Base-by-base conservation (phyloP, 331 rosid genomes). In the Malus hybrid region DNA sequence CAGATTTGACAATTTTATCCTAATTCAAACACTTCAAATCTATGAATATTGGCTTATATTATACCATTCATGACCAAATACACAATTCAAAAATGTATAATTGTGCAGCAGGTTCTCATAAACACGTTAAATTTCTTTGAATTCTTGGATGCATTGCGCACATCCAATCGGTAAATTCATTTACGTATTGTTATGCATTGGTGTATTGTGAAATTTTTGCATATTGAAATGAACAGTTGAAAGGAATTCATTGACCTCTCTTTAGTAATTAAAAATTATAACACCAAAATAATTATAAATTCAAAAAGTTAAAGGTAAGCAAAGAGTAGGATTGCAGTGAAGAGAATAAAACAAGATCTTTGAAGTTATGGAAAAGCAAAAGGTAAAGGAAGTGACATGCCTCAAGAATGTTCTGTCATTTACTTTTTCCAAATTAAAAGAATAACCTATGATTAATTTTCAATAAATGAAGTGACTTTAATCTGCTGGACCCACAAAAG, bases 311-410 rank as follows among this genome's bases (percentile, higher is more conserved):
- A 62, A 62, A 6, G 39, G 33, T 6, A 1, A 6, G 66, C 34
- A 16, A 50, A 11, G 66, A 61, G 34, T 18, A 4, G 4, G 4
- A 8, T n/a, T n/a, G 52, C 50, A 10, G 56, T 46, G 28, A 64
- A 12, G 52, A 52, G 22, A 69, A 44, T 57, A 50, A 39, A 50
- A 16, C 56, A 50, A 50, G 79, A 80, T 74, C 67, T 73, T 75
- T 79, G 75, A 73, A 72, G 78, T 65, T 65, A 4, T 22, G 66
- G 11, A 66, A 87, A 83, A 82, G 83, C 83, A 84, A 79, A 84
- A 74, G 78, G 73, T 64, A 78, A 82, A 74, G 78, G 68, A 76
- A 81, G 72, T 60, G 79, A 71, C 88, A 80, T 78, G 68, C 65
- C 69, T 61, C n/a, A 44, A 64, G 65, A 20, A 54, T 29, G 78